Evolutionary conservation across 257 asterid species (phyloP).

Genomic region (Penstemon eatonii): DNA sequence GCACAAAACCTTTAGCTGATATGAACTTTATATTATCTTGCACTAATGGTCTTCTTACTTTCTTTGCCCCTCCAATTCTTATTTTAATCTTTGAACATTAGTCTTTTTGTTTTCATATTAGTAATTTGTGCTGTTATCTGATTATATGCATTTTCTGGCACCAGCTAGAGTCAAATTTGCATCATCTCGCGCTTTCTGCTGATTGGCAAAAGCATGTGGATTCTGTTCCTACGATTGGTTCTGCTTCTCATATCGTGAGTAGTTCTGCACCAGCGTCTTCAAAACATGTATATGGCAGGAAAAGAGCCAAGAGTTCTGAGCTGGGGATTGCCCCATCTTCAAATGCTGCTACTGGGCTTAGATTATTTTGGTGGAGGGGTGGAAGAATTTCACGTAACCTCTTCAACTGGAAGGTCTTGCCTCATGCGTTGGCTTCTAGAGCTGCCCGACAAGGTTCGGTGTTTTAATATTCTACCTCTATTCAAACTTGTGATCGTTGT

Average conservation of each 20-base stretch:
- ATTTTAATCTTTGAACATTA: no score
- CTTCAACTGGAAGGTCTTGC: slow-evolving; percentile 81
- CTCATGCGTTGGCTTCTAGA: slow-evolving; percentile 72
- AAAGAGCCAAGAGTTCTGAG: slow-evolving; percentile 53
- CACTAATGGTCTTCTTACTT: no score
- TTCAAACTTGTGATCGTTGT: slow-evolving; percentile 19
- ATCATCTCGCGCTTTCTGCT: slow-evolving; percentile 66
- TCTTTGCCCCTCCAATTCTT: no score
- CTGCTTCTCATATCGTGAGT: slow-evolving; percentile 62
- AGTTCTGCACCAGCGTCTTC: slow-evolving; percentile 55
- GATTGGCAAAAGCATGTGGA: slow-evolving; percentile 91
- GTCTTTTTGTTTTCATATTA: neutral
- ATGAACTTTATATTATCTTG: no score
- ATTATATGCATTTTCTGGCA: slow-evolving; percentile 27
- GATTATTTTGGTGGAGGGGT: slow-evolving; percentile 98
- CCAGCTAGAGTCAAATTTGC: slow-evolving; percentile 93
- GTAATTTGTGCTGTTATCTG: slow-evolving; percentile 19
- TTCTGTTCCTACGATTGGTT: slow-evolving; percentile 71
- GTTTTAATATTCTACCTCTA: slow-evolving; percentile 14
- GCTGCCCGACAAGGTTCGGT: slow-evolving; percentile 93
- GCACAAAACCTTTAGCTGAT: no score
- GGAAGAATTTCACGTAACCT: slow-evolving; percentile 78
- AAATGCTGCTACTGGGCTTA: slow-evolving; percentile 61
- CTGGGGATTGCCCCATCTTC: slow-evolving; percentile 49
- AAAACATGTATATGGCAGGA: slow-evolving; percentile 62